phyloP scores from a whole-genome alignment of 2,329 filamentous ascomycete species.

The Pseudocercospora vitis region DNA sequence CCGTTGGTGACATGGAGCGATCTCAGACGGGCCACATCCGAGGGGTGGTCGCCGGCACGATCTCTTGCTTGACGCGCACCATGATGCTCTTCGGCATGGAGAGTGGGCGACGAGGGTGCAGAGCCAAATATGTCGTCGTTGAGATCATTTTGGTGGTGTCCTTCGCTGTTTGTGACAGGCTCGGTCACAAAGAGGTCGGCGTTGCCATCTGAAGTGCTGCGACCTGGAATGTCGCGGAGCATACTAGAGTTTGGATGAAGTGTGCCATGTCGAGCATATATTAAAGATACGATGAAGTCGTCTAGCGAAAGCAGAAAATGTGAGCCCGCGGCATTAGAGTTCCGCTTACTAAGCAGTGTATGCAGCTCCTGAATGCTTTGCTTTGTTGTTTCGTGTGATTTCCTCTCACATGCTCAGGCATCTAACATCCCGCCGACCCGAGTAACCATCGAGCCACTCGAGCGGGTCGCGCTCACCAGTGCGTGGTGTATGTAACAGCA shows the following conservation, averaged over 20 bases:
- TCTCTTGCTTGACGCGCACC: background rate
- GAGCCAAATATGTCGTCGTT: constrained; percentile 52
- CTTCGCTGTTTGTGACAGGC: constrained; percentile 9
- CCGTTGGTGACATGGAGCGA: constrained; percentile 78
- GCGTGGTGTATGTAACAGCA: no score
- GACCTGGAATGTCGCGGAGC: constrained; percentile 34
- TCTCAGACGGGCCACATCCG: constrained; percentile 74
- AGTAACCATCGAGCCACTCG: no score
- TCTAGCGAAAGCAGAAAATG: no score
- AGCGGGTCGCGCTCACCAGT: no score
- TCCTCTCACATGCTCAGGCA: no score
- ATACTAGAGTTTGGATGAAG: constrained; percentile 17
- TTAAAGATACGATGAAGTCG: no score
- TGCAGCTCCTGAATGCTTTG: no score
- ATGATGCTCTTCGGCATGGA: constrained; percentile 6
- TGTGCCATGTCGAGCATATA: constrained; percentile 4
- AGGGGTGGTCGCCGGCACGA: constrained; percentile 40
- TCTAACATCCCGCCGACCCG: no score
- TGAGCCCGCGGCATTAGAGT: no score
- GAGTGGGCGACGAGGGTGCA: constrained; percentile 41
- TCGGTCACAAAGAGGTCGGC: constrained; percentile 27
- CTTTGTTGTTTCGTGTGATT: no score
- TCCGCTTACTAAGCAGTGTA: no score
- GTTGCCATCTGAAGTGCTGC: constrained; percentile 17
- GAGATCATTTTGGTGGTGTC: constrained; percentile 25